Percentiles rank a stretch among this genome's conserved stretches.
Conservation (phyloP, 768 basidiomycete genomes). For the Boletus rufocinnamomeus region DNA sequence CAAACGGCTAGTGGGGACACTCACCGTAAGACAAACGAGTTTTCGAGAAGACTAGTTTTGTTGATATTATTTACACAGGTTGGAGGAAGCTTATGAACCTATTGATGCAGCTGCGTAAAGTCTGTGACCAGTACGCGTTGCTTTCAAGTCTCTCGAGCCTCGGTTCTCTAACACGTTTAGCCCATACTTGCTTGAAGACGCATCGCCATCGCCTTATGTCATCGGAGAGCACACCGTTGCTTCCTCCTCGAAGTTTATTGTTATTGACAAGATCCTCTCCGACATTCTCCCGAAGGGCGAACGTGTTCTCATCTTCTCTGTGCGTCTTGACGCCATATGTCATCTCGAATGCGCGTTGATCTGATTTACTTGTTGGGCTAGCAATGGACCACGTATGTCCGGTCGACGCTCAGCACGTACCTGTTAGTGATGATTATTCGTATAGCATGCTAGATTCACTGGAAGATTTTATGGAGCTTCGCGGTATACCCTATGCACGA, state of each 20-base stretch:
- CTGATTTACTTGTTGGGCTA: slow-evolving; percentile 28
- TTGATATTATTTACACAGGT: slow-evolving; percentile 33
- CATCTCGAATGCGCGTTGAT: neutral
- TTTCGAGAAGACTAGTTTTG: neutral
- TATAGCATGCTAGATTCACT: slow-evolving; percentile 66
- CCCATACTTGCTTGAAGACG: slow-evolving; percentile 54
- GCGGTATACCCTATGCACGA: slow-evolving; percentile 59
- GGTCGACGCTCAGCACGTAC: neutral
- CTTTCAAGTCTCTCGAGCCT: neutral
- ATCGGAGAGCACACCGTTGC: slow-evolving; percentile 59
- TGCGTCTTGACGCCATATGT: slow-evolving; percentile 28
- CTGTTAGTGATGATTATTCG: slow-evolving; percentile 1
- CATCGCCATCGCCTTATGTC: slow-evolving; percentile 49
- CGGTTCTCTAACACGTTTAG: slow-evolving; percentile 31
- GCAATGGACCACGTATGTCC: slow-evolving; percentile 58
- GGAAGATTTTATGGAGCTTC: slow-evolving; percentile 64
- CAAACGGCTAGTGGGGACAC: slow-evolving; percentile 32
- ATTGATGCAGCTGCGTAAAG: slow-evolving; percentile 68
- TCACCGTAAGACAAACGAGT: slow-evolving; percentile 27
- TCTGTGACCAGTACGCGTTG: slow-evolving; percentile 63
- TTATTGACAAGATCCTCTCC: slow-evolving; percentile 58
- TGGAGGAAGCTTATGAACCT: slow-evolving; percentile 65
- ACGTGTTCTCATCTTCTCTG: slow-evolving; percentile 69
- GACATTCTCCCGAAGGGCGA: slow-evolving; percentile 61
- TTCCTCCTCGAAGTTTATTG: slow-evolving; percentile 56